phyloP scores from a whole-genome alignment of 2,329 filamentous ascomycete genomes.

The Rutstroemia sp. region DNA sequence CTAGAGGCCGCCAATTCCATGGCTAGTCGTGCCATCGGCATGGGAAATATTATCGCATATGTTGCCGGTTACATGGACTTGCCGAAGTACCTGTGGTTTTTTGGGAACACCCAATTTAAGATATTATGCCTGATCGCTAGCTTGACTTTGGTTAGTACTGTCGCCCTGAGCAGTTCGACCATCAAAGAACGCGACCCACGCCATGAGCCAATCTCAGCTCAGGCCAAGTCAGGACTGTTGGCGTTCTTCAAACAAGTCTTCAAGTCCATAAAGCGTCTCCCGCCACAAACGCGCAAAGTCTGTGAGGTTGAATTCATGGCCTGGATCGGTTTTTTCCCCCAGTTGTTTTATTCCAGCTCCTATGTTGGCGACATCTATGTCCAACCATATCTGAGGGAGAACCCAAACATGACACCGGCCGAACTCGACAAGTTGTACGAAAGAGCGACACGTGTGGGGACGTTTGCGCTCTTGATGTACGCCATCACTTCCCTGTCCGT shows the following conservation, averaged over 20 bases:
- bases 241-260: slow-evolving; percentile 75
- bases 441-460: slow-evolving; percentile 76
- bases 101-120: slow-evolving; percentile 88
- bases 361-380: slow-evolving; percentile 92
- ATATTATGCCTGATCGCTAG: slow-evolving; percentile 82
- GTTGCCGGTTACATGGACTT: slow-evolving; percentile 80
- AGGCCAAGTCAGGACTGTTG: slow-evolving; percentile 57
- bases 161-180: slow-evolving; percentile 59
- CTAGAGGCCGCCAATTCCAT: slow-evolving; percentile 72
- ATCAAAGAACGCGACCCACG: slow-evolving; percentile 78
- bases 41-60: slow-evolving; percentile 89
- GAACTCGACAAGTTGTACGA: slow-evolving; percentile 79
- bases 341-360: slow-evolving; percentile 90
- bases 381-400: slow-evolving; percentile 68
- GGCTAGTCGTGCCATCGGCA: slow-evolving; percentile 77
- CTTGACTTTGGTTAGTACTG: slow-evolving; percentile 60
- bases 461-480: slow-evolving; percentile 82
- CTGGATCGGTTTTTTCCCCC: slow-evolving; percentile 94
- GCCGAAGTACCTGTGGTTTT: slow-evolving; percentile 64
- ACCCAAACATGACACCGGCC: slow-evolving; percentile 68
- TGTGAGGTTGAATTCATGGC: slow-evolving; percentile 79
- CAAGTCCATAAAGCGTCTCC: slow-evolving; percentile 68
- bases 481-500: slow-evolving; percentile 75
- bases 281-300: slow-evolving; percentile 73
- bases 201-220: slow-evolving; percentile 54